Base-by-base conservation (phyloP, 2,329 filamentous ascomycete genomes). In the Botrytis aclada region DNA sequence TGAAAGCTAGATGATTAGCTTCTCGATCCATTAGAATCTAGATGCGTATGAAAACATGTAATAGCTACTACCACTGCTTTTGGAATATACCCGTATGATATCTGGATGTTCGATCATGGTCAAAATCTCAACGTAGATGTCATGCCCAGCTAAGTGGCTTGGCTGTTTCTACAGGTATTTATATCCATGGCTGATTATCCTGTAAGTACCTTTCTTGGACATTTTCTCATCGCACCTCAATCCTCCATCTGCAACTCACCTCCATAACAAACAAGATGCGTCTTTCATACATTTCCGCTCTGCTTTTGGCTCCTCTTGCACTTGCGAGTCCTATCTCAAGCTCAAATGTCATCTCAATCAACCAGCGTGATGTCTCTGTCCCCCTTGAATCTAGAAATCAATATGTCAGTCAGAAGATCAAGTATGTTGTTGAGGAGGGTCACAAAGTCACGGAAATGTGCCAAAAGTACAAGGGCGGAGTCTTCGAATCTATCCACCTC, bases 231-330 rank as follows among this genome's bases (percentile, higher is more conserved):
- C 16, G 32, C n/a, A 67, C 1, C n/a, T 22, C 47, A 41, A 32
- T 41, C 18, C 9, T 18, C 29, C 18, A 56, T 22, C 25, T 69
- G 10, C 5, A 41, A 32, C 18, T 16, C 16, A 32, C 0, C 39
- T 5, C 1, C 1, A n/a, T 64, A 25, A n/a, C 5, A n/a, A 45
- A 54, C 25, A 63, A 61, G n/a, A 71, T 71, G 69, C 45, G n/a
- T 20, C 3, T 64, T 12, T 65, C 60, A 54, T 43, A 54, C 45
- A 22, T 65, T 37, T 25, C 34, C 10, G 43, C 43, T 43, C 32
- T 71, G 5, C 37, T 71, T 5, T 29, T 71, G n/a, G 69, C 69
- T 5, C 58, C 69, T 39, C 22, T 71, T n/a, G 34, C 45, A 54
- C 43, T 64, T 56, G 54, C 67, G 18, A 25, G n/a, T n/a, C 47